Percentiles rank a stretch among this genome's conserved stretches.
phyloP scores from a whole-genome alignment of 2,329 filamentous ascomycete genomes.

The Aureobasidium namibiae region DNA sequence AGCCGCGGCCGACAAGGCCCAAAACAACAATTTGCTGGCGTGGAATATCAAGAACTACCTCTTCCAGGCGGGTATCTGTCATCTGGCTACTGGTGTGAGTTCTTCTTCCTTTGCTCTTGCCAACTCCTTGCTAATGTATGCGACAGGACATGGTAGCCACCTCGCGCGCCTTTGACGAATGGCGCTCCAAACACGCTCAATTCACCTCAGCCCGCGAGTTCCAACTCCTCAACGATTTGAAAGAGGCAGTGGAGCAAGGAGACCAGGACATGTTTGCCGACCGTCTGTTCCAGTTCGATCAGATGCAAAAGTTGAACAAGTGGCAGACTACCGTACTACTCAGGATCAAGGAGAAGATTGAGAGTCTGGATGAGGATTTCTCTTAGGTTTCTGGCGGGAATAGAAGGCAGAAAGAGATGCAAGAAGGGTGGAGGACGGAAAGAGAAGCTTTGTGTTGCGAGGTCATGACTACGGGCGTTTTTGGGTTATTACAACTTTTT shows the following conservation, averaged over 20 bases:
- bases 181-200: slow-evolving; percentile 67
- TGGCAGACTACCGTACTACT: slow-evolving; percentile 90
- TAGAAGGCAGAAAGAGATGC: no score
- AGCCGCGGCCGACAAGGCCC: slow-evolving; percentile 63
- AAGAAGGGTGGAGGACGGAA: neutral
- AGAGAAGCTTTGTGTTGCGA: neutral
- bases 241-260: slow-evolving; percentile 64
- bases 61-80: slow-evolving; percentile 87
- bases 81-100: slow-evolving; percentile 55
- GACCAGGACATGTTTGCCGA: slow-evolving; percentile 79
- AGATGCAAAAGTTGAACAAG: slow-evolving; percentile 88
- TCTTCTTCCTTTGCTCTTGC: neutral
- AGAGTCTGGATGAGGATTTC: slow-evolving; percentile 61
- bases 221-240: slow-evolving; percentile 69
- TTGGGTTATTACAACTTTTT: neutral
- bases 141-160: slow-evolving; percentile 64
- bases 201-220: slow-evolving; percentile 74
- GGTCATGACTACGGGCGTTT: neutral
- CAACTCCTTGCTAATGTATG: neutral
- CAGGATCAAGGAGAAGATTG: slow-evolving; percentile 75
- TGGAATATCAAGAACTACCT: slow-evolving; percentile 95
- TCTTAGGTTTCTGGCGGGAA: slow-evolving; percentile 35
- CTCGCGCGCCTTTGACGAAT: slow-evolving; percentile 72
- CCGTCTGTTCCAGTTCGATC: slow-evolving; percentile 81
- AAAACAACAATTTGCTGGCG: slow-evolving; percentile 87